A percentile compares a stretch with the other conserved stretches of the same genome.
Conservation (phyloP, 2,329 filamentous ascomycete species). For the Curvularia sp. region DNA sequence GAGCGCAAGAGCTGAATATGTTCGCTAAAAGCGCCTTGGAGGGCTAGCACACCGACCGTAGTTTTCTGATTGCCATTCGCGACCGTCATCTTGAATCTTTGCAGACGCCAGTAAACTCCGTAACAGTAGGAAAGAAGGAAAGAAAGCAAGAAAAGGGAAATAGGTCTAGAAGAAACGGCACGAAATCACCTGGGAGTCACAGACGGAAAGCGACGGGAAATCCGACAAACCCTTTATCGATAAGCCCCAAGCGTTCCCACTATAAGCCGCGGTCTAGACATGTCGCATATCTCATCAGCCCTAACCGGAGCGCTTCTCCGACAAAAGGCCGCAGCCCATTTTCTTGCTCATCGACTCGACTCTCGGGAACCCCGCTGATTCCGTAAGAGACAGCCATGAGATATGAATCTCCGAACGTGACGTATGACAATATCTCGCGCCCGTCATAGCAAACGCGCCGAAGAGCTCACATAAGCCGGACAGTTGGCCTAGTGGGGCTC, state of each 20-base stretch:
- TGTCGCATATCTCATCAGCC: conserved; percentile 10
- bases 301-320: conserved; percentile 12
- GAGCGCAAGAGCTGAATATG: conserved; percentile 78
- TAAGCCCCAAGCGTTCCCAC: conserved; percentile 16
- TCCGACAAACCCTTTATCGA: conserved; percentile 23
- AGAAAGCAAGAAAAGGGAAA: neutral
- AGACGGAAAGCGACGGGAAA: conserved; percentile 14
- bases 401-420: conserved; percentile 8
- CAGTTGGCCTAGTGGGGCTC: conserved; percentile 1
- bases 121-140: conserved; percentile 12
- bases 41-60: conserved; percentile 70
- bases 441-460: neutral
- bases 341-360: conserved; percentile 10
- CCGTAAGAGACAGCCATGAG: conserved; percentile 7
- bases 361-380: conserved; percentile 17
- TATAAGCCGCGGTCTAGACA: conserved; percentile 9
- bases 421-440: neutral
- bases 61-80: conserved; percentile 35
- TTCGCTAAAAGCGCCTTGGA: conserved; percentile 93
- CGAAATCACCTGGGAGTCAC: conserved; percentile 11
- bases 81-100: conserved; percentile 34
- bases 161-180: neutral
- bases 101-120: conserved; percentile 8
- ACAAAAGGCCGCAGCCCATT: neutral
- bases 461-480: conserved; percentile 7